Evolutionary conservation across 2,329 filamentous ascomycete genomes (phyloP).

Genomic region (Talaromyces atroroseus): DNA sequence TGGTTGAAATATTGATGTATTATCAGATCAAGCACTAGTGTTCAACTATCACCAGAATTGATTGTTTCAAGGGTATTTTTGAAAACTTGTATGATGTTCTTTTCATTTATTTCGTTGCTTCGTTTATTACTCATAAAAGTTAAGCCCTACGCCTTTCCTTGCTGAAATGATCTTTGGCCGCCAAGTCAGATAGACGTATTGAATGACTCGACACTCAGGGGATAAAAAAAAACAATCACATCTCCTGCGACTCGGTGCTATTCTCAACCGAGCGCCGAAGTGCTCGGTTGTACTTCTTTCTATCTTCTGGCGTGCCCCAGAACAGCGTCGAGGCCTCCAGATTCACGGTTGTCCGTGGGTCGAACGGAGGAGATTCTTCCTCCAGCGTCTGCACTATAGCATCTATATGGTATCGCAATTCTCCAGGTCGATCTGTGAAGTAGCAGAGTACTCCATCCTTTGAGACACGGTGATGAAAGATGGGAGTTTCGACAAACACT

Average conservation of each 20-base stretch:
- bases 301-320: conserved; percentile 75
- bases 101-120: not conserved
- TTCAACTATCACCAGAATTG: too few species aligned
- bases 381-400: conserved; percentile 78
- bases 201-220: not conserved
- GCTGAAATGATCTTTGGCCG: not conserved
- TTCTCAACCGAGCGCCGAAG: conserved; percentile 67
- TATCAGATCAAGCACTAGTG: too few species aligned
- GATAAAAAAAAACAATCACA: not conserved
- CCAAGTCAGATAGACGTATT: not conserved
- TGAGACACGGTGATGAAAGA: conserved; percentile 86
- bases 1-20: too few species aligned
- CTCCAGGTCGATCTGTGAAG: conserved; percentile 63
- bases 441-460: conserved; percentile 79
- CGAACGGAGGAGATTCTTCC: conserved; percentile 80
- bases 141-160: not conserved
- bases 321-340: conserved; percentile 79
- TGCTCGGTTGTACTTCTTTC: conserved; percentile 76
- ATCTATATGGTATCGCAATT: conserved; percentile 76
- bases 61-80: not conserved
- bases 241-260: conserved; percentile 18
- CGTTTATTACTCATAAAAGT: not conserved
- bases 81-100: not conserved
- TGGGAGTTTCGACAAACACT: conserved; percentile 68
- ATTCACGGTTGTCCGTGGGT: conserved; percentile 81